Evolutionary conservation across 2,329 filamentous ascomycete species (phyloP), one percentile per base, ranked within the genome.

Genomic region (Fusarium equiseti): DNA sequence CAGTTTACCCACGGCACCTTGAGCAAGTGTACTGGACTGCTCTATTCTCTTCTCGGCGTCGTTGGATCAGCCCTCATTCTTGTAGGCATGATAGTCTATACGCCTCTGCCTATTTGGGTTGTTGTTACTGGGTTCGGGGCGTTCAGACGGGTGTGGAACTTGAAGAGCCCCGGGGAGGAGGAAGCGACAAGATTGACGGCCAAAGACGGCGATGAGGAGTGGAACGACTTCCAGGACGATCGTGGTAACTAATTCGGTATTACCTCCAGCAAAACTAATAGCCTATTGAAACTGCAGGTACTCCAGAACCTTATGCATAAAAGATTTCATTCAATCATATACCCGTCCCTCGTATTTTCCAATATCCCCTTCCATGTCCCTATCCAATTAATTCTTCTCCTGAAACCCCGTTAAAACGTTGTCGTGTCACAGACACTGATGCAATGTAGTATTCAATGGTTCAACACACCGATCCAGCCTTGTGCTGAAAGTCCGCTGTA

Each of bases 91-190:
- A 24, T 67, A 10, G 16, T 53, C 11, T 60, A 40, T 8, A 44
- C 68, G 2, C 29, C 56, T 12, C 43, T 75, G 27, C 27, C 63
- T 24, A 42, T 54, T 6, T 75, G 73, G 73, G 29, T 66, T 6
- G 50, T 68, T 26, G 66, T 62, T 51, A 59, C 64, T 12, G 72
- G 66, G 13, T 43, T 62, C 15, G 52, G 63, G 48, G 68, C 66
- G 3, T 46, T 63, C 26, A 65, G 50, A 29, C 63, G 70, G 45
- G 68, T 75, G 8, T 63, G 45, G 20, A 52, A 59, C 18, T 51
- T 55, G 15, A 42, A 51, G 11, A 63, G 50, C n/a, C 49, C 46
- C 5, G 62, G 71, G 35, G 59, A 73, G 11, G 61, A 71, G 44
- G 53, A 50, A 11, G 52, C 60, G 13, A 40, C 59, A 18, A 57